A percentile compares a stretch with the other conserved stretches of the same genome.
Evolutionary conservation across 306 rosid genomes (phyloP).

Genomic region (Vicia villosa): DNA sequence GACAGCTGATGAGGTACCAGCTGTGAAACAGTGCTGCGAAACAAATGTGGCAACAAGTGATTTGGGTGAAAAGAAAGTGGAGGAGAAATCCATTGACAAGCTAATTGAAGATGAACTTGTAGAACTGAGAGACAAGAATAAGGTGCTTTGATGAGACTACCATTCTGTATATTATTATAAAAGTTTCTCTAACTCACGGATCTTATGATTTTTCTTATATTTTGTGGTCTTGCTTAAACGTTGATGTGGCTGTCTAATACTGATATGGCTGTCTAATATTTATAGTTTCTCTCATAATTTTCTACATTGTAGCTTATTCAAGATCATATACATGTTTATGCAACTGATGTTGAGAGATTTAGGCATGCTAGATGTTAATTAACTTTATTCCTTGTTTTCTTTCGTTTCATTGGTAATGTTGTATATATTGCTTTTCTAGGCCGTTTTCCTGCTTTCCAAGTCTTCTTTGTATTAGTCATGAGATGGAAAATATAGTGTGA

Average conservation of each 20-base stretch:
- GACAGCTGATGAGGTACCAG: constrained; percentile 57
- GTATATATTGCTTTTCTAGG: not conserved
- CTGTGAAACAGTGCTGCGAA: constrained; percentile 62
- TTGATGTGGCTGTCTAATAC: constrained; percentile 20
- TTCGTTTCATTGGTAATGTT: not conserved
- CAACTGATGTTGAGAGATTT: constrained; percentile 9
- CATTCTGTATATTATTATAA: not conserved
- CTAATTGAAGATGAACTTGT: constrained; percentile 80
- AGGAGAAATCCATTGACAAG: constrained; percentile 71
- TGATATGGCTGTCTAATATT: too few species aligned
- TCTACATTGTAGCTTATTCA: constrained; percentile 10
- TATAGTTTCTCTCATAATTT: constrained; percentile 20
- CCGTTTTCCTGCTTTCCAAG: not conserved
- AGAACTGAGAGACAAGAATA: constrained; percentile 77
- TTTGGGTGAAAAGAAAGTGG: constrained; percentile 48
- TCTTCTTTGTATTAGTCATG: not conserved
- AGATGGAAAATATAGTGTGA: constrained; percentile 22
- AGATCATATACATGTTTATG: not conserved
- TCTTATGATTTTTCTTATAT: not conserved
- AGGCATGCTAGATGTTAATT: constrained; percentile 12
- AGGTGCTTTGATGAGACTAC: constrained; percentile 54
- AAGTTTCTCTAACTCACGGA: constrained; percentile 7
- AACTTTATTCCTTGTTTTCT: constrained; percentile 14
- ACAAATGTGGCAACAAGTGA: constrained; percentile 42
- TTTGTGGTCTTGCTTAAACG: not conserved